Base-by-base conservation (phyloP, 2,329 filamentous ascomycete species). In the Rutstroemia sp. region DNA sequence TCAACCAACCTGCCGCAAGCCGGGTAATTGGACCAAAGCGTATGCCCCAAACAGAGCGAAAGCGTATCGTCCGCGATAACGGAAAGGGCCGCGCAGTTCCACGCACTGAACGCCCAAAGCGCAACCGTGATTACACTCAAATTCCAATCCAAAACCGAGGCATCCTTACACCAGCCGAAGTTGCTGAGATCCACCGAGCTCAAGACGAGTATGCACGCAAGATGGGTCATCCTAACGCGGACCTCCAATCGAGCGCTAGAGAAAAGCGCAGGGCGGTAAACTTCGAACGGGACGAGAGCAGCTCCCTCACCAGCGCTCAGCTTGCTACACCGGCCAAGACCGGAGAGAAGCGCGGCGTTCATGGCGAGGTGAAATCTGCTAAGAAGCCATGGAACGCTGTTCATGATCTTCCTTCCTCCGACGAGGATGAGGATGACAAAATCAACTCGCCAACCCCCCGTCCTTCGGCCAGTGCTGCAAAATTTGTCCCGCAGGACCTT, bases 191-290 rank as follows among this genome's bases (percentile, higher is more conserved):
- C 4, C 41, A 49, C 9, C 42, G 27, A 37, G 21, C 12, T 3
- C 46, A 58, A 27, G 56, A 58, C 27, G 46, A 44, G 34, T 34
- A 45, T 7, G 56, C 56, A 10, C 52, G 42, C 9, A 56, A 46
- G 42, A 16, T 41, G 14, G 39, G 39, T 41, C 18, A 19, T n/a
- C 18, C 16, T 41, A 41, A 41, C 6, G 18, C 14, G 39, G 16
- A 19, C 18, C 16, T 16, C 5, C 18, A 19, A 41, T 41, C 38
- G 30, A 56, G 49, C 30, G 27, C n/a, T 42, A 19, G 27, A 46
- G 25, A 48, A 27, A 47, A 46, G n/a, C 27, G 27, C 27, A 12
- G 27, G 10, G 27, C 27, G 3, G 19, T 23, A 6, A 23, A 47
- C 18, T 5, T 37, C 19, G 21, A 27, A 27, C 6, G 30, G 19